Conservation (phyloP, 306 rosid species). For the Dalbergia oliveri region DNA sequence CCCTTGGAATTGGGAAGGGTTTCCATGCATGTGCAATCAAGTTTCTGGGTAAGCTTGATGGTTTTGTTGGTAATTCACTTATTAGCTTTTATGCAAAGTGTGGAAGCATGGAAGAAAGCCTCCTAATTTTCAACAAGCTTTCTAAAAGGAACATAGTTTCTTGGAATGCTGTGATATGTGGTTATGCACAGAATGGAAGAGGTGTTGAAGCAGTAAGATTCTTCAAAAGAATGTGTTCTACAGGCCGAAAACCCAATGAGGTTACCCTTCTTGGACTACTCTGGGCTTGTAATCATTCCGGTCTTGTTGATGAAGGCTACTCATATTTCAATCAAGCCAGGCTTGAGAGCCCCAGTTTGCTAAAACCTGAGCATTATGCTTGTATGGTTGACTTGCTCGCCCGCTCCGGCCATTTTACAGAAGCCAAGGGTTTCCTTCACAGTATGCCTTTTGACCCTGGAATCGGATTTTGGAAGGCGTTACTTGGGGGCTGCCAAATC, state of each 20-base stretch:
- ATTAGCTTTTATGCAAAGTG: constrained; percentile 87
- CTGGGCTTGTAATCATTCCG: constrained; percentile 94
- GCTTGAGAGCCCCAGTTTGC: constrained; percentile 55
- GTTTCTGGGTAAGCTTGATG: constrained; percentile 73
- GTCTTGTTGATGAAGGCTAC: constrained; percentile 77
- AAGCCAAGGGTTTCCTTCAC: constrained; percentile 68
- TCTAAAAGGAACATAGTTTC: constrained; percentile 68
- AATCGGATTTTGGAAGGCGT: constrained; percentile 91
- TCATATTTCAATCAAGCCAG: constrained; percentile 69
- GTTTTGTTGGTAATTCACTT: constrained; percentile 74
- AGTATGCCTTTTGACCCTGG: constrained; percentile 81
- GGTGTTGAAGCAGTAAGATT: constrained; percentile 77
- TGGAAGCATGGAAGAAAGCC: constrained; percentile 85
- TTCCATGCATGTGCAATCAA: constrained; percentile 87
- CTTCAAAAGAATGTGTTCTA: constrained; percentile 64
- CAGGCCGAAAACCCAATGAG: constrained; percentile 62
- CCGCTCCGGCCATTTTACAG: constrained; percentile 72
- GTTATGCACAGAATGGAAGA: constrained; percentile 91
- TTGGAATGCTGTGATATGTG: constrained; percentile 90
- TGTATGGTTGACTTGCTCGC: constrained; percentile 90
- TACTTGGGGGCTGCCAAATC: constrained; percentile 93
- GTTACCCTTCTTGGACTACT: constrained; percentile 82
- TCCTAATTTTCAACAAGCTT: constrained; percentile 65
- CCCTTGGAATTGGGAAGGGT: constrained; percentile 79
- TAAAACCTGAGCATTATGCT: constrained; percentile 90